These are phyloP conservation scores for Monosporascus sp. DNA, from an alignment of 2,329 filamentous ascomycete species.

Conservation along the genomic window DNA sequence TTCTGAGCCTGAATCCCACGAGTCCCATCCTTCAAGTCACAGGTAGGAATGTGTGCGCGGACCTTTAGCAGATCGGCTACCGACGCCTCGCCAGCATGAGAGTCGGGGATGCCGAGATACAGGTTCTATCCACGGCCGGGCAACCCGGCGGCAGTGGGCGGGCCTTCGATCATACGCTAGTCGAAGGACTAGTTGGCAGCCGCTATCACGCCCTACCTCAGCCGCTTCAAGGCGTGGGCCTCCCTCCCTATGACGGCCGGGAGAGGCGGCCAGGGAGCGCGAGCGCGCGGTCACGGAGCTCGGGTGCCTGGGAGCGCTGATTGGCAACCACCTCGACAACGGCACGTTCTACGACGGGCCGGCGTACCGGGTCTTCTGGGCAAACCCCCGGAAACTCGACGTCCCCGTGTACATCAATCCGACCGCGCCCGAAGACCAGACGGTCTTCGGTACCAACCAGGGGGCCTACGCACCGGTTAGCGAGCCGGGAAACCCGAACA, in stretches of 20 bases:
- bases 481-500: background rate
- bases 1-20: background rate
- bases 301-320: conserved; percentile 28
- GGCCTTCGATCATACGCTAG: background rate
- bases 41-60: background rate
- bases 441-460: background rate
- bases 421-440: conserved; percentile 24
- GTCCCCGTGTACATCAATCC: conserved; percentile 49
- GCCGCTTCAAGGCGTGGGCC: background rate
- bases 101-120: background rate
- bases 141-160: too few species aligned
- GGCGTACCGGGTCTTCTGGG: conserved; percentile 24
- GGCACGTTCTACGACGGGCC: conserved; percentile 25
- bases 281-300: conserved; percentile 23
- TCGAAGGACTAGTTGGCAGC: background rate
- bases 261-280: conserved; percentile 24
- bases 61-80: background rate
- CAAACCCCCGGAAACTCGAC: conserved; percentile 36
- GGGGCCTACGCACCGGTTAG: background rate
- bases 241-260: conserved; percentile 24
- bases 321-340: conserved; percentile 21
- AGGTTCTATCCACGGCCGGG: background rate
- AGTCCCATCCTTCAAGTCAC: background rate
- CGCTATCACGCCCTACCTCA: background rate
- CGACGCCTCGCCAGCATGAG: background rate